Evolutionary conservation across 345 rosid genomes (phyloP), one percentile per base, ranked within the genome.

Genomic region (Salix udensis): DNA sequence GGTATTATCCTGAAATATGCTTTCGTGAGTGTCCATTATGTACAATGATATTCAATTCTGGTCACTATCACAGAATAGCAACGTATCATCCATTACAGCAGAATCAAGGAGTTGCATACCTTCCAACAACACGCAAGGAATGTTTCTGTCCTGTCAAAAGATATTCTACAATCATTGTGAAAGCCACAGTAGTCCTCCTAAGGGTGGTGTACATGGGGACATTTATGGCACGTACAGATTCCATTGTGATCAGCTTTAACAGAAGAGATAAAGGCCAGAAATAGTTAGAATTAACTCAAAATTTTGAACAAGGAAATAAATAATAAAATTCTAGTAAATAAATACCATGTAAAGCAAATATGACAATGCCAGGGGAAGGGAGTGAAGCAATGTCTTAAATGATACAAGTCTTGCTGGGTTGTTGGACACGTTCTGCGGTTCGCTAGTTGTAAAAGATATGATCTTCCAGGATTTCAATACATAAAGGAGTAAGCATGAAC

Each of bases 171-270:
- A 81, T 44, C 80, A 81, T 81, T 48, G 84, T 81, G 75, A 81
- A 81, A 23, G 81, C 81, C 39, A 77, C 76, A 21, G 84, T 74
- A 69, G 84, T 81, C 39, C 84, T 50, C 58, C 84, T 77, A 26
- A 81, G 71, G 13, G 84, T 73, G 40, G 81, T 73, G 37, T 77
- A 77, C 84, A 81, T 81, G 39, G 84, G 84, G 28, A 81, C 78
- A 65, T 70, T 81, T 37, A 77, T 77, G 53, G 68, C 72, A 74
- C 84, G 84, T 24, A 81, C 78, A 39, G 78, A 65, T 65, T 81
- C 84, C 84, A 77, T 81, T 46, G 84, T 73, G 5, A 81, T 76
- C 70, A 81, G 76, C 81, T 81, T 19, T 71, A 52, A 4, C 5
- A 73, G 46, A 64, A 37, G 6, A 70, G 46, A 6, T 4, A 42